These are phyloP conservation scores for Aaosphaeria arxii DNA, from an alignment of 2,329 filamentous ascomycete species.

Conservation along the genomic window DNA sequence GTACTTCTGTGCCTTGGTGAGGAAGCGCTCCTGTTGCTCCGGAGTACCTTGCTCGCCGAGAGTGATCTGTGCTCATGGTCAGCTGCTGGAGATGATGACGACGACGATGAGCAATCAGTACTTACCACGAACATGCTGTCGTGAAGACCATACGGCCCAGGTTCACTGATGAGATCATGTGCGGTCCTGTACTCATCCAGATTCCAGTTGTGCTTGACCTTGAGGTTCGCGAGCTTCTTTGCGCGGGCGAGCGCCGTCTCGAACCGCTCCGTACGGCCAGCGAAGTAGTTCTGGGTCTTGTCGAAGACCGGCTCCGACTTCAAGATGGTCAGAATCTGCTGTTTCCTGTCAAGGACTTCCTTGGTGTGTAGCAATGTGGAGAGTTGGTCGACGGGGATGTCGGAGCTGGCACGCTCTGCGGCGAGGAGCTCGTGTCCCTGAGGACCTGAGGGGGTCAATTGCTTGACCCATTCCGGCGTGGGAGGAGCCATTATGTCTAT, in stretches of 20 bases:
- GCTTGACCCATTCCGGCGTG: constrained; percentile 64
- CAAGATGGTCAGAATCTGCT: constrained; percentile 62
- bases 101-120: not conserved
- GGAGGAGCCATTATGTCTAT: constrained; percentile 9
- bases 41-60: constrained; percentile 68
- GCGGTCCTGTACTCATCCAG: constrained; percentile 63
- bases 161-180: constrained; percentile 68
- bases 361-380: constrained; percentile 68
- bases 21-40: constrained; percentile 71
- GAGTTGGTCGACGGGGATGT: constrained; percentile 64
- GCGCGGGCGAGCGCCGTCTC: constrained; percentile 66
- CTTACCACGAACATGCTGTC: constrained; percentile 65
- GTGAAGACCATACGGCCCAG: constrained; percentile 71
- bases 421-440: constrained; percentile 68
- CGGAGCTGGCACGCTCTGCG: constrained; percentile 66
- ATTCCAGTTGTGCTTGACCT: constrained; percentile 65
- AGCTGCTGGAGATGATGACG: too few relatives aligned
- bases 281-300: constrained; percentile 75
- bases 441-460: constrained; percentile 62
- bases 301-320: constrained; percentile 69
- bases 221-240: constrained; percentile 67
- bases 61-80: constrained; percentile 51
- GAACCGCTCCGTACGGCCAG: constrained; percentile 66
- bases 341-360: constrained; percentile 59
- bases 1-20: constrained; percentile 66